These are phyloP conservation scores for Rhizopogon parksii DNA, from an alignment of 1,284 basidiomycete genomes.

Conservation along the genomic window DNA sequence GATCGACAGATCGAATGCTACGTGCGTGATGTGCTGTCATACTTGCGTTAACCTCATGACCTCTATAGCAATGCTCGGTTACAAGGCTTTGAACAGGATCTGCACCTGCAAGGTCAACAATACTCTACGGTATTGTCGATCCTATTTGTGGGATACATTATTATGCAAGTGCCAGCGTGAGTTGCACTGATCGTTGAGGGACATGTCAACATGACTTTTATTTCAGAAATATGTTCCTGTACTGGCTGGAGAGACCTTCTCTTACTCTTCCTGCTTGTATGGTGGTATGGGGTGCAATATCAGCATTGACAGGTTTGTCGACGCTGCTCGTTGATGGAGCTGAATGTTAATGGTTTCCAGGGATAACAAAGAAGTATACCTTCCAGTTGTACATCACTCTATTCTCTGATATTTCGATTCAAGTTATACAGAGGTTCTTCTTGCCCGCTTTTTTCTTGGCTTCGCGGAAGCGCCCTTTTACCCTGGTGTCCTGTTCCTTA, in stretches of 20 bases:
- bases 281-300: conserved; percentile 50
- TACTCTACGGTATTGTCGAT: conserved; percentile 3
- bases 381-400: not conserved
- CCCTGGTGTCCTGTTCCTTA: conserved; percentile 45
- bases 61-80: not conserved
- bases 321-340: not conserved
- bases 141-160: not conserved
- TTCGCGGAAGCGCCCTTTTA: conserved; percentile 56
- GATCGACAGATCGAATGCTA: conserved; percentile 6
- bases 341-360: conserved; percentile 17
- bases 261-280: conserved; percentile 65
- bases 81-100: conserved; percentile 40
- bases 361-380: conserved; percentile 33
- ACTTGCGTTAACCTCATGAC: not conserved
- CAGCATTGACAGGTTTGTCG: conserved; percentile 40
- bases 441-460: conserved; percentile 63
- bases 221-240: conserved; percentile 59
- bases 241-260: conserved; percentile 63
- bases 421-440: conserved; percentile 40
- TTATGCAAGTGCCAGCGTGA: conserved; percentile 41
- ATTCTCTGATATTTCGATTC: not conserved
- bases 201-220: not conserved
- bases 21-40: not conserved
- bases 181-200: conserved; percentile 42
- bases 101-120: conserved; percentile 2